Conservation (phyloP, 257 asterid species). For the Solanum paucissectum region DNA sequence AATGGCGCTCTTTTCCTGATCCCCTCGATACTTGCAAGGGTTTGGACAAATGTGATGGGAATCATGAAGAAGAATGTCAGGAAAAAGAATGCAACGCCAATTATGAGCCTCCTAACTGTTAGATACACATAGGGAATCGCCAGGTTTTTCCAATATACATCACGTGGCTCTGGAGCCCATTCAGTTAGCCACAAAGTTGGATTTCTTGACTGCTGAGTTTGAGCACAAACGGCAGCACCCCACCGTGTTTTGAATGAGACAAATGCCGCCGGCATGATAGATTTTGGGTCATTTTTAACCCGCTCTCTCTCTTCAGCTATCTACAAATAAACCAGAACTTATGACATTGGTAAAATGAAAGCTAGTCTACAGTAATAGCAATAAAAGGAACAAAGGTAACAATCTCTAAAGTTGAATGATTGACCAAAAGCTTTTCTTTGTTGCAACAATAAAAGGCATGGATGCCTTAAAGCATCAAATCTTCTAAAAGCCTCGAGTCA, state of each 20-base stretch:
- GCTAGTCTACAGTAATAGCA: neutral
- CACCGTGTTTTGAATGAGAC: conserved; percentile 85
- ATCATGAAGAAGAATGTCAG: conserved; percentile 88
- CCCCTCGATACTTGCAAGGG: conserved; percentile 76
- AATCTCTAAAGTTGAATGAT: neutral
- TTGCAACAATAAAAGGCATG: neutral
- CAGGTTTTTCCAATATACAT: conserved; percentile 74
- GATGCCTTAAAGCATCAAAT: neutral
- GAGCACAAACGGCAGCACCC: conserved; percentile 97
- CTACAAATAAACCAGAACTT: conserved; percentile 35
- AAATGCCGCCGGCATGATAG: conserved; percentile 76
- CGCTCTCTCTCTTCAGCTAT: conserved; percentile 65
- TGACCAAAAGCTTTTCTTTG: neutral
- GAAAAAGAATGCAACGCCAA: conserved; percentile 75
- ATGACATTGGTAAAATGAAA: neutral
- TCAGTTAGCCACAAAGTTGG: conserved; percentile 90
- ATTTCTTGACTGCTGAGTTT: conserved; percentile 79
- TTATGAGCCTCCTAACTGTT: conserved; percentile 61
- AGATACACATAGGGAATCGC: conserved; percentile 87
- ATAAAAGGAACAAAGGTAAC: neutral
- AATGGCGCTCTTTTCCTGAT: conserved; percentile 43
- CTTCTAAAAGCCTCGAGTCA: neutral
- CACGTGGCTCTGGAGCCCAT: conserved; percentile 97
- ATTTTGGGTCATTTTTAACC: conserved; percentile 55
- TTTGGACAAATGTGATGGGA: conserved; percentile 80